These are phyloP conservation scores for Penicillium verhagenii DNA, from an alignment of 495 filamentous ascomycete species.

Conservation along the genomic window DNA sequence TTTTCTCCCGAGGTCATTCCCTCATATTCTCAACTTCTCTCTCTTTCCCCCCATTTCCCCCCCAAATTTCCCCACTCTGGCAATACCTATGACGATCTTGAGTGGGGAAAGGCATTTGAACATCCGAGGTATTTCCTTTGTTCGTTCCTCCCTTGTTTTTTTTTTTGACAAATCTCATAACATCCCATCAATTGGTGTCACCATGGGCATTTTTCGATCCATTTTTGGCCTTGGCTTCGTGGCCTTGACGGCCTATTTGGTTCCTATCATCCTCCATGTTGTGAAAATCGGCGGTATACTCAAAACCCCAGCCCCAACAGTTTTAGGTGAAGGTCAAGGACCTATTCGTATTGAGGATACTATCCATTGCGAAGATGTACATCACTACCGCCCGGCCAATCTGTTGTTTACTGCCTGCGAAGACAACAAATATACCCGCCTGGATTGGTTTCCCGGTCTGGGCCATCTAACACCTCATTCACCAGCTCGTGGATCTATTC, in stretches of 20 bases:
- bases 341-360: conserved; percentile 51
- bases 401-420: conserved; percentile 59
- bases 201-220: conserved; percentile 25
- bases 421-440: conserved; percentile 41
- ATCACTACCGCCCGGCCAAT: conserved; percentile 50
- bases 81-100: neutral
- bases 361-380: conserved; percentile 58
- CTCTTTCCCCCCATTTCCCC: too few relatives aligned
- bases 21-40: too few relatives aligned
- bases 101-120: neutral
- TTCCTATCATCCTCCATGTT: conserved; percentile 27
- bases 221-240: conserved; percentile 32
- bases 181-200: neutral
- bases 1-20: too few relatives aligned
- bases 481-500: conserved; percentile 45
- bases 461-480: conserved; percentile 34
- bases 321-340: conserved; percentile 34
- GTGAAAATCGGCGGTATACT: conserved; percentile 31
- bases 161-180: neutral
- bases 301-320: conserved; percentile 23
- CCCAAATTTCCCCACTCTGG: neutral
- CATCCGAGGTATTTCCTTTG: neutral
- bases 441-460: conserved; percentile 57
- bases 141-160: neutral
- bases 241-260: conserved; percentile 33